Percentiles rank a stretch among this genome's conserved stretches.
phyloP scores from a whole-genome alignment of 306 rosid genomes.

The Malus asiatica region DNA sequence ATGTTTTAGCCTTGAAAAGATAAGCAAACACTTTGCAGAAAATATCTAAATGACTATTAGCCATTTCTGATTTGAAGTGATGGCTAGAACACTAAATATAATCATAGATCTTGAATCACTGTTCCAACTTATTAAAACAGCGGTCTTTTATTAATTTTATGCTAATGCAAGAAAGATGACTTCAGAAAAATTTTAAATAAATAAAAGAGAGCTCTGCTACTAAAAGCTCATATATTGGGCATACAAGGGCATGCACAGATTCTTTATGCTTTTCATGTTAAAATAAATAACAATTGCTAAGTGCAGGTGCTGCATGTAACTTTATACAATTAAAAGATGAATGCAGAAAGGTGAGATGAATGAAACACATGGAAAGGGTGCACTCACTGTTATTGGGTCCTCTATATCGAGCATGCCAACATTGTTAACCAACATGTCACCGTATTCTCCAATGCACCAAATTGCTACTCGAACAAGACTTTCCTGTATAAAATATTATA shows the following conservation, averaged over 20 bases:
- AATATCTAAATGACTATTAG: too few relatives aligned
- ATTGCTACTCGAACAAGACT: constrained; percentile 92
- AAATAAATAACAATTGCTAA: background rate
- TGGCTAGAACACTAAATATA: background rate
- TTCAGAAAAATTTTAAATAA: background rate
- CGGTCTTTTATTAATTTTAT: background rate
- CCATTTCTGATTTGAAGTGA: too few relatives aligned
- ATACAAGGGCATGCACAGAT: background rate
- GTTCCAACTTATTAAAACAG: background rate
- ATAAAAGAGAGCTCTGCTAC: background rate
- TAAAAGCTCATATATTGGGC: background rate
- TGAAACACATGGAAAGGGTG: constrained; percentile 5
- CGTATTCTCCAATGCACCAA: constrained; percentile 98
- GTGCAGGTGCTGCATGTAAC: background rate
- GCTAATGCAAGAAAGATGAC: background rate
- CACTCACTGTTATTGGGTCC: constrained; percentile 82
- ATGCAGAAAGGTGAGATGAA: constrained; percentile 3
- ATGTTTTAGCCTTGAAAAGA: background rate
- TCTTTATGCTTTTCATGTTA: background rate
- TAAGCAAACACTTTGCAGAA: background rate
- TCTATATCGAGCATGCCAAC: constrained; percentile 81
- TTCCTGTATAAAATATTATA: constrained; percentile 52
- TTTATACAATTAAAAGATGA: constrained; percentile 9
- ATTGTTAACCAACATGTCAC: constrained; percentile 79
- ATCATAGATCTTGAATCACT: background rate